Conservation (phyloP, 768 basidiomycete species). For the Russula abietina region DNA sequence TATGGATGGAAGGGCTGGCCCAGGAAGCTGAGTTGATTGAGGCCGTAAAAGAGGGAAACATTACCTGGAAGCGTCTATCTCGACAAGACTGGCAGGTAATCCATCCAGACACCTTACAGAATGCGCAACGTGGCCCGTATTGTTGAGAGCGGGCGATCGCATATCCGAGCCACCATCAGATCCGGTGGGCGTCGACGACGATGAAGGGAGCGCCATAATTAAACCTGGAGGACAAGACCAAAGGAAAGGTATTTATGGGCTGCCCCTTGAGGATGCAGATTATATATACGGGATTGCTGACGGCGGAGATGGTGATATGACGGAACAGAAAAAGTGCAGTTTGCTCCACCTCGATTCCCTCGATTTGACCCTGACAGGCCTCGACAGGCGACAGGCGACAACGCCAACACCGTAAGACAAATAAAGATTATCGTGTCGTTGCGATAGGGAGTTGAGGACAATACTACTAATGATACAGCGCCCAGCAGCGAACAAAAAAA, state of each 20-base stretch:
- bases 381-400: neutral
- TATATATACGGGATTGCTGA: neutral
- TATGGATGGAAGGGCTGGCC: no score
- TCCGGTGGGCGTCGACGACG: neutral
- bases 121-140: slow-evolving; percentile 56
- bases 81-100: slow-evolving; percentile 62
- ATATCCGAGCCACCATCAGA: neutral
- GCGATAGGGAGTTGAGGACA: slow-evolving; percentile 8
- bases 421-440: slow-evolving; percentile 24
- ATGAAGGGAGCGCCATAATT: neutral
- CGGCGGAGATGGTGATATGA: neutral
- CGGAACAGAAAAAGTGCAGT: neutral
- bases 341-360: neutral
- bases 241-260: neutral
- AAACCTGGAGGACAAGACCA: neutral
- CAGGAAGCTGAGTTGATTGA: no score
- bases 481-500: slow-evolving; percentile 5
- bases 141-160: slow-evolving; percentile 33
- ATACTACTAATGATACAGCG: slow-evolving; percentile 23
- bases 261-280: neutral
- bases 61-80: slow-evolving; percentile 69
- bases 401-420: neutral
- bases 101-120: slow-evolving; percentile 63
- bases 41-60: neutral
- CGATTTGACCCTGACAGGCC: no score